These are phyloP conservation scores for Penicillium coffeae DNA, from an alignment of 495 filamentous ascomycete genomes.

Conservation along the genomic window DNA sequence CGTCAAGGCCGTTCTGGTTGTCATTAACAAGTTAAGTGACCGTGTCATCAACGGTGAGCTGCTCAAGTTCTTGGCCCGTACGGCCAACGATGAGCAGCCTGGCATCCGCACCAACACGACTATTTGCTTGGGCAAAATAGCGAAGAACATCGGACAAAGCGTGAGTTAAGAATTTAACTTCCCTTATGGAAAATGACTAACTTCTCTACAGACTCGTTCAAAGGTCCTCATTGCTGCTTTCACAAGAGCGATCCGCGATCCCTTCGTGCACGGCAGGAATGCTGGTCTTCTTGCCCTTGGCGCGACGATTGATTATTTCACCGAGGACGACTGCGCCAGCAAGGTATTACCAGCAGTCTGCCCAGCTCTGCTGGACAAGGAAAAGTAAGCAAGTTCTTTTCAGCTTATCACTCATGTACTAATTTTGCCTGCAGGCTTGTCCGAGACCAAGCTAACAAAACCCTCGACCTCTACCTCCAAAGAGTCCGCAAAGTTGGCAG, in stretches of 20 bases:
- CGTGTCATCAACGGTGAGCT: slow-evolving; percentile 91
- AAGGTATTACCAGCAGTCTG: slow-evolving; percentile 81
- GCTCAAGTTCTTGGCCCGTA: slow-evolving; percentile 86
- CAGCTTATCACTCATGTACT: background rate
- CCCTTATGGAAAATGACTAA: slow-evolving; percentile 10
- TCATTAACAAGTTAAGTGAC: slow-evolving; percentile 87
- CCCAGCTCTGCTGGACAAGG: slow-evolving; percentile 78
- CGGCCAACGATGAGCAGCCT: slow-evolving; percentile 94
- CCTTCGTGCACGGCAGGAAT: slow-evolving; percentile 88
- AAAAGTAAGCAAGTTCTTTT: slow-evolving; percentile 53
- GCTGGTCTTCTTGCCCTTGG: slow-evolving; percentile 80
- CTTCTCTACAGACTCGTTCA: slow-evolving; percentile 54
- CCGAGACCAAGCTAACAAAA: slow-evolving; percentile 87
- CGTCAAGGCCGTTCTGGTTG: slow-evolving; percentile 80
- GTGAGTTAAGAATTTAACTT: slow-evolving; percentile 35
- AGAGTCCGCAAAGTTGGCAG: slow-evolving; percentile 72
- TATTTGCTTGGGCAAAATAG: slow-evolving; percentile 93
- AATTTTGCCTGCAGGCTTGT: slow-evolving; percentile 49
- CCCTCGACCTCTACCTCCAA: slow-evolving; percentile 83
- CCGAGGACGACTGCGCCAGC: slow-evolving; percentile 82
- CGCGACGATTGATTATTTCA: slow-evolving; percentile 82
- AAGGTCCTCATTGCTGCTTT: slow-evolving; percentile 95
- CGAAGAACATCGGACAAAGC: slow-evolving; percentile 74
- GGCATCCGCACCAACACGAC: slow-evolving; percentile 98
- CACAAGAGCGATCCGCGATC: slow-evolving; percentile 80